Evolutionary conservation across 805 yeast genomes (phyloP), one percentile per base, ranked within the genome.

Genomic region (Saccharomyces eubayanus): DNA sequence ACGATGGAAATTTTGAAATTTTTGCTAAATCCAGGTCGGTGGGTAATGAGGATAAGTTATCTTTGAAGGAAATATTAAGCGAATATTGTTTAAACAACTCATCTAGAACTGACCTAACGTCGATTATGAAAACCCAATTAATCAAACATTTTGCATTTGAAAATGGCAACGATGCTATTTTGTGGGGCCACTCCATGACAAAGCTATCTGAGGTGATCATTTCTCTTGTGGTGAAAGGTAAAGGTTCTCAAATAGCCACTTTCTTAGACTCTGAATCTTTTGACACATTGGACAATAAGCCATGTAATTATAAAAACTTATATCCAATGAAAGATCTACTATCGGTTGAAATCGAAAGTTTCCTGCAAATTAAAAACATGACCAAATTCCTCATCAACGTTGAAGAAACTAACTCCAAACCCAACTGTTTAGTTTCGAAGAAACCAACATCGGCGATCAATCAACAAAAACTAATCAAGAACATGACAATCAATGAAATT

Each of bases 121-220:
- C 73, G 2, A 64, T 81, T 1, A 71, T 88, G 5, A 67, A 71
- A 16, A 73, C 74, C 6, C 79, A 78, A 45, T 59, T 84, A 3
- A 69, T 84, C 1, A 59, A 75, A 31, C 65, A 72, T 29, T 66
- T 77, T 11, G 88, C 90, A 0, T 59, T 61, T 5, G 67, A 70
- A 11, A 68, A 73, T 14, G 62, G 68, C 0, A 78, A 83, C 60
- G 72, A 77, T n/a, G 76, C 87, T 5, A 71, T 89, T 2, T 50
- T 89, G 8, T 81, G 82, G 72, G 89, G 92, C 1, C 87, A 84
- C 63, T 82, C 87, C 28, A 87, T 89, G 95, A 87, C 96, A 0
- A 77, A 83, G 46, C 66, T 91, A 27, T 96, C 97, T 1, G 89
- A 85, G 61, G 83, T 83, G 56, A 82, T 87, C n/a, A 74, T 92